phyloP scores from a whole-genome alignment of 2,329 filamentous ascomycete species.

The Talaromyces amestolkiae region DNA sequence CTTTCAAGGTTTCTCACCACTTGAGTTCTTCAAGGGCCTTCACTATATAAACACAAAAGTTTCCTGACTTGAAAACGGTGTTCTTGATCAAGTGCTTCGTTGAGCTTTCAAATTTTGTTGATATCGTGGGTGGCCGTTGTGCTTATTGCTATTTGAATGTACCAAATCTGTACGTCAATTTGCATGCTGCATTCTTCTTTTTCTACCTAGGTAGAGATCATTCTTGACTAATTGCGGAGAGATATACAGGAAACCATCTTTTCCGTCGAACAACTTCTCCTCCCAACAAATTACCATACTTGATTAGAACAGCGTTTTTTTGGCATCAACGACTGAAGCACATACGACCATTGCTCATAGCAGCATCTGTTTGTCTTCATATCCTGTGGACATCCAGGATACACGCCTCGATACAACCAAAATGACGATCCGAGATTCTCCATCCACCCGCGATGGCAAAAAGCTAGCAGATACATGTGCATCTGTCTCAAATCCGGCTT shows the following conservation, averaged over 20 bases:
- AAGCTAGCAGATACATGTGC: background rate
- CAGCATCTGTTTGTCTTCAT: background rate
- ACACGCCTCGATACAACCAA: background rate
- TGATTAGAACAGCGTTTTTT: background rate
- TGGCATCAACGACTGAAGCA: background rate
- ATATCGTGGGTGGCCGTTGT: slow-evolving; percentile 5
- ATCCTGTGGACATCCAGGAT: background rate
- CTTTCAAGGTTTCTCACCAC: background rate
- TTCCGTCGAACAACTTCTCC: background rate
- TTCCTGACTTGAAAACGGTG: background rate
- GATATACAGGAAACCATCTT: background rate
- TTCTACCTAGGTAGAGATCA: background rate
- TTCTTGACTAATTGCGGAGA: background rate
- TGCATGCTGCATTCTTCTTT: background rate
- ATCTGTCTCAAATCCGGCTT: background rate
- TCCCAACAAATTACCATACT: background rate
- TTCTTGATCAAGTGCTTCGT: background rate
- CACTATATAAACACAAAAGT: background rate
- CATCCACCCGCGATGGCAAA: background rate
- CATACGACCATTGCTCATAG: background rate
- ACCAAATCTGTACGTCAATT: background rate
- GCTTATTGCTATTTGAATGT: slow-evolving; percentile 1
- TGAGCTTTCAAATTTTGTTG: background rate
- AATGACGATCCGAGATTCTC: slow-evolving; percentile 13
- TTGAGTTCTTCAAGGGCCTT: background rate